Base-by-base conservation (phyloP, 2,329 filamentous ascomycete species). In the Beauveria caledonica region DNA sequence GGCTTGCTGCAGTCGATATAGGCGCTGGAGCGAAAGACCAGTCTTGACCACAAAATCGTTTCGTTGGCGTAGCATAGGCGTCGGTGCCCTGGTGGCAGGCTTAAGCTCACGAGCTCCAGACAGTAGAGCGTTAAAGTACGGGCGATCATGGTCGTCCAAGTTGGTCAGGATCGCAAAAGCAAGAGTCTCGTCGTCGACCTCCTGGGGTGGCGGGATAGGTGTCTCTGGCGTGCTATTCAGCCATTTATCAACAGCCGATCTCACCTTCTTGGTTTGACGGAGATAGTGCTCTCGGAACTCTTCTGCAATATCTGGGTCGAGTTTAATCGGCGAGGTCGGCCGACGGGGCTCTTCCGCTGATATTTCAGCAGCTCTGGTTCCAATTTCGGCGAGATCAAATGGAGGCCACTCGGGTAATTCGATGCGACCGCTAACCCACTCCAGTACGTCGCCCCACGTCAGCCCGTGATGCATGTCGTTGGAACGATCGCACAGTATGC, bases 391-490 rank as follows among this genome's bases (percentile, higher is more conserved):
- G 66, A 92, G 82, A 65, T 89, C 85, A 68, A 97, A 94, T 0
- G 93, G 91, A 23, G 93, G 93, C 93, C 93, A 97, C 17, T 81
- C 76, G 0, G 93, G 92, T 56, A 97, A 80, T 66, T 96, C 91
- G 62, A 90, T 85, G 59, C 93, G 86, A 19, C 93, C 93, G 64
- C 91, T 94, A 13, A 96, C 92, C 70, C 92, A 86, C 73, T 99
- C 94, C 25, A 99, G 76, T 13, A 97, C 92, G 70, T 97, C 93
- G 10, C 94, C 93, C 93, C 93, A 99, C 63, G 90, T 94, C 33
- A 97, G 80, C 2, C 92, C 92, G 60, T 80, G 82, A 63, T 86
- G 83, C 17, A 87, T 82, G 42, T 86, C 81, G 42, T 83, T 76
- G 3, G 76, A 76, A 13, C 75, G 78, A 51, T 87, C 84, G 69